Evolutionary conservation across 2,329 filamentous ascomycete genomes (phyloP).

Genomic region (Colletotrichum falcatum): DNA sequence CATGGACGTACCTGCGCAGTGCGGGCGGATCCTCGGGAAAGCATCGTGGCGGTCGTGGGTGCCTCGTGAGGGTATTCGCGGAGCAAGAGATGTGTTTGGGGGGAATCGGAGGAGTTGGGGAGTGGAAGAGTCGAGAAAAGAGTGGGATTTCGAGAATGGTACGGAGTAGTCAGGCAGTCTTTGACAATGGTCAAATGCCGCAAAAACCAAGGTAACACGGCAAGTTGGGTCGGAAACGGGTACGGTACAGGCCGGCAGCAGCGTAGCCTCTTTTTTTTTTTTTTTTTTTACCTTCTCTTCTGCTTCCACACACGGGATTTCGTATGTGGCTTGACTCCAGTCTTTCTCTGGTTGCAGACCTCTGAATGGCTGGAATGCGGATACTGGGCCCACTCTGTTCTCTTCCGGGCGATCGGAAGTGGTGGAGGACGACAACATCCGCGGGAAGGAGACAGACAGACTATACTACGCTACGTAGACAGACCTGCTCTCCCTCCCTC

Average conservation of each 20-base stretch:
- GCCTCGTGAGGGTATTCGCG: constrained; percentile 39
- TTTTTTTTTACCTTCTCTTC: not conserved
- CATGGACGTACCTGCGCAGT: constrained; percentile 66
- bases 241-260: constrained; percentile 12
- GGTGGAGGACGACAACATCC: constrained; percentile 28
- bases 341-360: not conserved
- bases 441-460: constrained; percentile 29
- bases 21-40: constrained; percentile 68
- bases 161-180: not conserved
- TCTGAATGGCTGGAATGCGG: constrained; percentile 17
- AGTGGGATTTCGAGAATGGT: constrained; percentile 33
- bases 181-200: constrained; percentile 34
- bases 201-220: constrained; percentile 24
- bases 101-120: constrained; percentile 20
- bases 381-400: not conserved
- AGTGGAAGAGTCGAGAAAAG: constrained; percentile 29
- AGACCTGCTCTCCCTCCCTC: not conserved
- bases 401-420: constrained; percentile 29
- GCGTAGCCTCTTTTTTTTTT: not conserved
- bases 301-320: not conserved
- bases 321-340: constrained; percentile 28
- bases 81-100: constrained; percentile 25
- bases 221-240: constrained; percentile 14
- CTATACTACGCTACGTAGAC: too few species aligned
- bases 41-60: constrained; percentile 57